Percentiles rank a stretch among this genome's conserved stretches.
phyloP scores from a whole-genome alignment of 768 basidiomycete species.

The Pholiota molesta region DNA sequence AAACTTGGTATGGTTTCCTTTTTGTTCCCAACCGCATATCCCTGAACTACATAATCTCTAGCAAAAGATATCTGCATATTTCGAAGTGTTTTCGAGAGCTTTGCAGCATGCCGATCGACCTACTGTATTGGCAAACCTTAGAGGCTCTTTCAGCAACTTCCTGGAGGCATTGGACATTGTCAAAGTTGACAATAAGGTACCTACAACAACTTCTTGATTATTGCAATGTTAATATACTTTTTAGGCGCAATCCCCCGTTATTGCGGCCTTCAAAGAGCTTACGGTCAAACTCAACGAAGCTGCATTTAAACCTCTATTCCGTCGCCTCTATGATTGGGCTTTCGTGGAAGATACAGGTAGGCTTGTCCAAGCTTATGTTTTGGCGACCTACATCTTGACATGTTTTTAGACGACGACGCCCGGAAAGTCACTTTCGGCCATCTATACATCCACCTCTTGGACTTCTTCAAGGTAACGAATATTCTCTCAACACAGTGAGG shows the following conservation, averaged over 20 bases:
- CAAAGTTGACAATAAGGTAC: constrained; percentile 27
- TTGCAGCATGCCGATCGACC: constrained; percentile 67
- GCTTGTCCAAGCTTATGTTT: constrained; percentile 17
- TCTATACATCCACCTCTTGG: constrained; percentile 71
- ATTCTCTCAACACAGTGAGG: background rate
- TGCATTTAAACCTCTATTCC: constrained; percentile 89
- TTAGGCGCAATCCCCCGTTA: constrained; percentile 57
- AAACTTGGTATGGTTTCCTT: constrained; percentile 35
- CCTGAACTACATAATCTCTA: constrained; percentile 16
- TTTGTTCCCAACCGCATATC: background rate
- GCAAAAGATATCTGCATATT: constrained; percentile 54
- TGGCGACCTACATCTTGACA: constrained; percentile 1
- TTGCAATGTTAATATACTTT: background rate
- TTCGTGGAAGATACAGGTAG: constrained; percentile 60
- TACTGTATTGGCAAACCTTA: constrained; percentile 66
- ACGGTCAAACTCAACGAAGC: constrained; percentile 93
- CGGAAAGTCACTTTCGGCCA: constrained; percentile 76
- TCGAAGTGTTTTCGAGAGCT: constrained; percentile 66
- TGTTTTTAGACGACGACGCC: constrained; percentile 34
- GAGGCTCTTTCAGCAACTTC: constrained; percentile 75
- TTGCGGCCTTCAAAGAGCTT: constrained; percentile 83
- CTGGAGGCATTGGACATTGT: constrained; percentile 73
- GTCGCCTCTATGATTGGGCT: constrained; percentile 94
- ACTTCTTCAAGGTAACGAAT: constrained; percentile 80
- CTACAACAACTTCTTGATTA: constrained; percentile 1